These are phyloP conservation scores for Suillus weaverae DNA, from an alignment of 768 basidiomycete species.

Conservation along the genomic window DNA sequence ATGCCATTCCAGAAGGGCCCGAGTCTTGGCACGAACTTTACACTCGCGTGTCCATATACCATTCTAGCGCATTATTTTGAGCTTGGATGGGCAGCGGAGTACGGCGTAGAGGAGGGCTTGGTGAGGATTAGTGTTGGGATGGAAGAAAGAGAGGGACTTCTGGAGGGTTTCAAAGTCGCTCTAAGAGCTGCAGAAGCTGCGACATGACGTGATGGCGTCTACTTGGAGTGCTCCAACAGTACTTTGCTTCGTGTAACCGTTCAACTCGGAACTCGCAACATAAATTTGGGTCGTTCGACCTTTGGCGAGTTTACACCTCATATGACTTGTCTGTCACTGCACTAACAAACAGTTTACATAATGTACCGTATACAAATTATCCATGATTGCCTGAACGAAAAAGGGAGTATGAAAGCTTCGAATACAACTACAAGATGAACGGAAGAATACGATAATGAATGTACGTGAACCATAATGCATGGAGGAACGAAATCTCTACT, in stretches of 20 bases:
- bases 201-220: constrained; percentile 9
- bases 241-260: background rate
- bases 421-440: background rate
- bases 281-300: background rate
- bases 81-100: constrained; percentile 87
- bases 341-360: background rate
- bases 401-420: background rate
- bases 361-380: background rate
- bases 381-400: background rate
- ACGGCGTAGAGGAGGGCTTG: constrained; percentile 80
- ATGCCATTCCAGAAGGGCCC: constrained; percentile 88
- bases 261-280: constrained; percentile 6
- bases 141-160: constrained; percentile 64
- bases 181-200: constrained; percentile 68
- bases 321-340: background rate
- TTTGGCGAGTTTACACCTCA: background rate
- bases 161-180: constrained; percentile 61
- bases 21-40: constrained; percentile 92
- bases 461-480: background rate
- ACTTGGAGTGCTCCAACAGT: constrained; percentile 4
- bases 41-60: constrained; percentile 90
- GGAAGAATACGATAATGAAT: background rate
- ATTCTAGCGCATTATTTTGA: constrained; percentile 90
- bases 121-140: constrained; percentile 91
- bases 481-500: constrained; percentile 25